These are phyloP conservation scores for Gautieria morchelliformis DNA, from an alignment of 768 basidiomycete genomes.

Conservation along the genomic window DNA sequence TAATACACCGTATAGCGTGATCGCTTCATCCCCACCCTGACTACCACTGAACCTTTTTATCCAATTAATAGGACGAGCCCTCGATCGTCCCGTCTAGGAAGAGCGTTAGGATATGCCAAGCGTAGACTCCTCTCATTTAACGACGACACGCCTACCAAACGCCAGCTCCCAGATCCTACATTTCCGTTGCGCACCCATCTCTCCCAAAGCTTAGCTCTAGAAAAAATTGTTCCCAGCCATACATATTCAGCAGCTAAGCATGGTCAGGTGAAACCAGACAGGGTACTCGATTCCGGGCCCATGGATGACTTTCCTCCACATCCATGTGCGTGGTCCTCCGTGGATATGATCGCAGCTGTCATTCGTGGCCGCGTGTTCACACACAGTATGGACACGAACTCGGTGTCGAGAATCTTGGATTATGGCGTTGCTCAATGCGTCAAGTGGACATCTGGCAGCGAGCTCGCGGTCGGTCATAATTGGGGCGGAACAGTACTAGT, in stretches of 20 bases:
- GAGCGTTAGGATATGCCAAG: constrained; percentile 65
- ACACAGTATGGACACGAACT: constrained; percentile 86
- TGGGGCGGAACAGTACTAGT: constrained; percentile 80
- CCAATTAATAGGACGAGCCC: constrained; percentile 26
- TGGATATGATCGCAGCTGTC: constrained; percentile 83
- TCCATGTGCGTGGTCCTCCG: constrained; percentile 77
- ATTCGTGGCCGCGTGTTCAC: constrained; percentile 81
- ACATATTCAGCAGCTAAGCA: constrained; percentile 31
- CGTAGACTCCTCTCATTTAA: constrained; percentile 82
- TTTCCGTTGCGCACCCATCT: constrained; percentile 56
- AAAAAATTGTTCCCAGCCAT: constrained; percentile 55
- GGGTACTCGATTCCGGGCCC: constrained; percentile 88
- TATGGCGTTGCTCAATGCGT: constrained; percentile 67
- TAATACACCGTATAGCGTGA: background rate
- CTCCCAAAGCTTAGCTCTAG: constrained; percentile 53
- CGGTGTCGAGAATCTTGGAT: constrained; percentile 65
- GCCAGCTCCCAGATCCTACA: constrained; percentile 63
- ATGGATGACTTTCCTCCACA: constrained; percentile 96
- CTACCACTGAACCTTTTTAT: background rate
- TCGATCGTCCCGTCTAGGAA: constrained; percentile 66
- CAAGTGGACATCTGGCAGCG: constrained; percentile 67
- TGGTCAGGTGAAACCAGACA: constrained; percentile 61
- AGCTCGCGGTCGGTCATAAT: background rate
- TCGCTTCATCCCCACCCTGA: constrained; percentile 10
- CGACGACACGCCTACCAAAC: constrained; percentile 72